phyloP scores from a whole-genome alignment of 768 basidiomycete species.

The Mycena rebaudengoi region DNA sequence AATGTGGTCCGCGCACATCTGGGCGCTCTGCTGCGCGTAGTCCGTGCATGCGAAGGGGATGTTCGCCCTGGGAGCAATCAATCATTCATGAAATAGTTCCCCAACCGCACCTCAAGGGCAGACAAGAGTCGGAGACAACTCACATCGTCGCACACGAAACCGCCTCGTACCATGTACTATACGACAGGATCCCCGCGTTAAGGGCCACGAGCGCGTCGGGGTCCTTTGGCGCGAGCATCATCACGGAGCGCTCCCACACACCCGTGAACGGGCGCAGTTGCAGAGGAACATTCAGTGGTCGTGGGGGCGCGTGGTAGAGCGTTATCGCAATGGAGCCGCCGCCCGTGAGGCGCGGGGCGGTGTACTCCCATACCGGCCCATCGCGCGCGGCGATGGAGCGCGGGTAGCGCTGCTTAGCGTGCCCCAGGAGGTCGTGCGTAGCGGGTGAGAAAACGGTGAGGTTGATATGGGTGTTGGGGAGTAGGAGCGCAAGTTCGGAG shows the following conservation, averaged over 20 bases:
- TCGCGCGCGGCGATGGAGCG: constrained; percentile 36
- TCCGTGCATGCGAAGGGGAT: constrained; percentile 22
- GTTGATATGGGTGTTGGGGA: constrained; percentile 51
- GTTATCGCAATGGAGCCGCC: constrained; percentile 42
- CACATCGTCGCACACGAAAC: constrained; percentile 34
- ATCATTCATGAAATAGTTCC: neutral
- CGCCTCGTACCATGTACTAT: constrained; percentile 43
- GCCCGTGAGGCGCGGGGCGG: constrained; percentile 45
- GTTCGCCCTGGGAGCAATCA: neutral
- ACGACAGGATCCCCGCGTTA: constrained; percentile 49
- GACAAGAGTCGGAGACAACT: neutral
- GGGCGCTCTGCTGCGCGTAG: constrained; percentile 19
- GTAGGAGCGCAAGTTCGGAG: constrained; percentile 49
- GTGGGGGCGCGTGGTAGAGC: constrained; percentile 32
- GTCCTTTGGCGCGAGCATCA: constrained; percentile 26
- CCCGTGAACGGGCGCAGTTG: constrained; percentile 22
- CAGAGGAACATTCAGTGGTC: constrained; percentile 32
- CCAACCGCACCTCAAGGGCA: neutral
- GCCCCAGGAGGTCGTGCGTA: constrained; percentile 39
- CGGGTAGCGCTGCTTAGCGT: constrained; percentile 33
- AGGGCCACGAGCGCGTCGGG: constrained; percentile 50
- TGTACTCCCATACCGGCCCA: constrained; percentile 36
- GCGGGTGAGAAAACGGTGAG: constrained; percentile 46
- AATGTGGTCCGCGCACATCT: neutral
- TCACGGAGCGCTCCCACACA: constrained; percentile 21